Evolutionary conservation across 352 stramenopile species (phyloP).

Genomic region (Peronospora belbahrii): DNA sequence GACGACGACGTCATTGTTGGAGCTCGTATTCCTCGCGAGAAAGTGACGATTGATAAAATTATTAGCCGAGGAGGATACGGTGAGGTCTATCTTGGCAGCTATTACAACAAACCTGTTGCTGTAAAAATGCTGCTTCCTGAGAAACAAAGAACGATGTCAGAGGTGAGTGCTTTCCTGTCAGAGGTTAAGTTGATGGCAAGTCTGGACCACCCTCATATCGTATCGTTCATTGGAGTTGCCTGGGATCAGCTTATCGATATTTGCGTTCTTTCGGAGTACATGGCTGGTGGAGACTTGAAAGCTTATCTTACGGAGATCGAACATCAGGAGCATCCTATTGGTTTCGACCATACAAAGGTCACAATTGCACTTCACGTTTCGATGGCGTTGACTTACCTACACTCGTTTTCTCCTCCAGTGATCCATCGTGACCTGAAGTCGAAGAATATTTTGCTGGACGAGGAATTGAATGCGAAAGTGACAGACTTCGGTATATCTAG

Average conservation of each 20-base stretch:
- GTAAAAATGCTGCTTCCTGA: conserved; percentile 47
- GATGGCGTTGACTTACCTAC: conserved; percentile 36
- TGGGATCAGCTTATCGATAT: conserved; percentile 45
- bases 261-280: conserved; percentile 47
- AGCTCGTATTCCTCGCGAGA: conserved; percentile 28
- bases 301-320: conserved; percentile 27
- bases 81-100: conserved; percentile 37
- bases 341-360: conserved; percentile 30
- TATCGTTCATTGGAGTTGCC: conserved; percentile 40
- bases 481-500: conserved; percentile 36
- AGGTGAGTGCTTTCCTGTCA: conserved; percentile 28
- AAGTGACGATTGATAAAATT: conserved; percentile 23
- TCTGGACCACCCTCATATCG: conserved; percentile 39
- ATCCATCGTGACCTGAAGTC: conserved; percentile 51
- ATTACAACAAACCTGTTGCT: conserved; percentile 28
- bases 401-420: conserved; percentile 27
- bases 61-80: conserved; percentile 38
- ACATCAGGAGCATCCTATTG: conserved; percentile 9
- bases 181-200: conserved; percentile 42
- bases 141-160: conserved; percentile 19
- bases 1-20: conserved; percentile 35
- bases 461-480: conserved; percentile 33
- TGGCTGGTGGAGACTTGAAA: conserved; percentile 47
- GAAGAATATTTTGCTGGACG: conserved; percentile 38
- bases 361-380: conserved; percentile 31